phyloP scores from a whole-genome alignment of 768 basidiomycete genomes.

The Lactarius pseudohatsudake region DNA sequence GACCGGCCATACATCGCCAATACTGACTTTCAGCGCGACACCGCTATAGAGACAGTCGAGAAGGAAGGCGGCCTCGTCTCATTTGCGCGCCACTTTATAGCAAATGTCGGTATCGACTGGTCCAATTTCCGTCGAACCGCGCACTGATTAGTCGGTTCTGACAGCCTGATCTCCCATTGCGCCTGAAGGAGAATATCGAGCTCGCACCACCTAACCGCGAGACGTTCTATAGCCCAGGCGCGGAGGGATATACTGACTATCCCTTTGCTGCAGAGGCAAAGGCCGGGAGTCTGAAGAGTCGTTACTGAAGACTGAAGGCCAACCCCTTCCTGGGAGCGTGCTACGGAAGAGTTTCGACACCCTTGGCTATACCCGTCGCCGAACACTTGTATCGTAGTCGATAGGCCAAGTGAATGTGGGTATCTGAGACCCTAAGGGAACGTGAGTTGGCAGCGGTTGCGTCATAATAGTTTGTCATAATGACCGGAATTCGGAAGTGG shows the following conservation, averaged over 20 bases:
- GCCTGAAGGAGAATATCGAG: slow-evolving; percentile 9
- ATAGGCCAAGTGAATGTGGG: not conserved
- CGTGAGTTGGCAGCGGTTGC: too few species aligned
- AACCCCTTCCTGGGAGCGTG: not conserved
- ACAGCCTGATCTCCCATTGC: slow-evolving; percentile 29
- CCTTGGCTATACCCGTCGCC: not conserved
- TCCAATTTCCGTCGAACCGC: not conserved
- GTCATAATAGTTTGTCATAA: not conserved
- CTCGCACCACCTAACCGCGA: not conserved
- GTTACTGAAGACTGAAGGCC: not conserved
- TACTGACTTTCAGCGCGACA: slow-evolving; percentile 31
- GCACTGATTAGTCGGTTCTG: not conserved
- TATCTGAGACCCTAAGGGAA: too few species aligned
- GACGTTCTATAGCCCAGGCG: slow-evolving; percentile 3
- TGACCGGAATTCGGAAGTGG: not conserved
- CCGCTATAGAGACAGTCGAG: slow-evolving; percentile 27
- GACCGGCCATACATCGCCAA: slow-evolving; percentile 31
- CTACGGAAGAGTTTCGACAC: not conserved
- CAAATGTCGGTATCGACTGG: slow-evolving; percentile 15
- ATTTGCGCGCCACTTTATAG: slow-evolving; percentile 20
- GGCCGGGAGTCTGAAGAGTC: not conserved
- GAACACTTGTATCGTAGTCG: too few species aligned
- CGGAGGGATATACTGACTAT: slow-evolving; percentile 29
- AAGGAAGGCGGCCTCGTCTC: slow-evolving; percentile 24
- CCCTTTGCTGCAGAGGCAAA: slow-evolving; percentile 17